A percentile compares a stretch with the other conserved stretches of the same genome.
Conservation (phyloP, 495 filamentous ascomycete genomes). For the Annulohypoxylon nitens region DNA sequence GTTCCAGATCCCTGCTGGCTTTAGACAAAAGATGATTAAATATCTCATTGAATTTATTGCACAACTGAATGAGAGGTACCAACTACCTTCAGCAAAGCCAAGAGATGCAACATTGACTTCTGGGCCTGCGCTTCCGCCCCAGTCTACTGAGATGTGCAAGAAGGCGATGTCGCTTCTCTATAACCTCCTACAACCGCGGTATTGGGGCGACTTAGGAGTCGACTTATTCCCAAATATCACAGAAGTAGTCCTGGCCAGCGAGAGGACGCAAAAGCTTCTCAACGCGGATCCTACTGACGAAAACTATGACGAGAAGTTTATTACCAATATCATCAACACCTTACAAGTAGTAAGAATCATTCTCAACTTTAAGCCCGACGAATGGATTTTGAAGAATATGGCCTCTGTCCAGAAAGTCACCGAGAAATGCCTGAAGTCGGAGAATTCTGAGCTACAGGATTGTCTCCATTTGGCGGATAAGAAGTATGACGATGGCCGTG, state of each 20-base stretch:
- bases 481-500: conserved; percentile 71
- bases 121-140: conserved; percentile 63
- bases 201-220: conserved; percentile 92
- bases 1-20: conserved; percentile 73
- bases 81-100: conserved; percentile 74
- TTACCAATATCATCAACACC: conserved; percentile 89
- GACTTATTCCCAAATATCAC: conserved; percentile 92
- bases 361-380: conserved; percentile 84
- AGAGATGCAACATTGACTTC: conserved; percentile 66
- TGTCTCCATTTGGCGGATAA: conserved; percentile 80
- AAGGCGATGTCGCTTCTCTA: conserved; percentile 86
- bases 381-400: conserved; percentile 87
- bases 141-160: conserved; percentile 79
- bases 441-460: conserved; percentile 91
- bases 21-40: conserved; percentile 83
- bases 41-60: conserved; percentile 96
- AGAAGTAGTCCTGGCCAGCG: conserved; percentile 80
- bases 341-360: conserved; percentile 91
- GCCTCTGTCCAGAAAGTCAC: conserved; percentile 84
- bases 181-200: conserved; percentile 86
- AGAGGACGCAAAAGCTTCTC: conserved; percentile 77
- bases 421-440: conserved; percentile 88
- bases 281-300: conserved; percentile 83
- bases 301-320: conserved; percentile 83
- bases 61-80: conserved; percentile 84